Conservation (phyloP, 495 filamentous ascomycete species). For the Hypoxylon lienhwacheense region DNA sequence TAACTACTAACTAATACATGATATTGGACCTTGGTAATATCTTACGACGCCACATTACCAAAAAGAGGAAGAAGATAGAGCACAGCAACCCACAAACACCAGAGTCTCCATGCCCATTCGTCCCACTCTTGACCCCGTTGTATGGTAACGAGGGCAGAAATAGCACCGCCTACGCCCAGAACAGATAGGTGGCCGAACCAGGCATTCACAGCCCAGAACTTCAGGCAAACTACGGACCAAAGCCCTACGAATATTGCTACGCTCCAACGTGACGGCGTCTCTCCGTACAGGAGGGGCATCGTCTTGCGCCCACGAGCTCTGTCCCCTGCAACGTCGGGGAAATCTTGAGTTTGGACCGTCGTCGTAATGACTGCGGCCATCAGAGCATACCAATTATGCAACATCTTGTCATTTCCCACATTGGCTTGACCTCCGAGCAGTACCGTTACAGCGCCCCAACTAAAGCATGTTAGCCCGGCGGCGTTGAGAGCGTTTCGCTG, state of each 20-base stretch:
- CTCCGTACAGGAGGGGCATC: constrained; percentile 46
- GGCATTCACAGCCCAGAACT: constrained; percentile 40
- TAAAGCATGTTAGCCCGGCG: constrained; percentile 35
- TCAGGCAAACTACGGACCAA: constrained; percentile 46
- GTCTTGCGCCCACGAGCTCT: constrained; percentile 43
- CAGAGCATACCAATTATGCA: constrained; percentile 44
- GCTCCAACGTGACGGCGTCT: constrained; percentile 41
- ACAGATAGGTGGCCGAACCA: neutral
- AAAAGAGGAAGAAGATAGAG: constrained; percentile 21
- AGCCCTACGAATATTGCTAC: constrained; percentile 39
- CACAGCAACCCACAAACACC: constrained; percentile 20
- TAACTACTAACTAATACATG: too few relatives aligned
- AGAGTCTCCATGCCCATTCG: constrained; percentile 33
- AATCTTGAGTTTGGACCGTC: constrained; percentile 52
- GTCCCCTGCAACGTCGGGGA: constrained; percentile 51
- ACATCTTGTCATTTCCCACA: constrained; percentile 11
- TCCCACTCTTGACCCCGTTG: constrained; percentile 19
- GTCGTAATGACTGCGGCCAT: constrained; percentile 45
- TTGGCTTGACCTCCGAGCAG: neutral
- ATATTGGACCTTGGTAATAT: too few relatives aligned
- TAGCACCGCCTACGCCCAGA: neutral
- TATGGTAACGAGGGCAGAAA: constrained; percentile 23
- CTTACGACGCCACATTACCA: too few relatives aligned
- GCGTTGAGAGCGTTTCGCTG: constrained; percentile 42
- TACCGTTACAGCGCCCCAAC: constrained; percentile 26